phyloP scores from a whole-genome alignment of 495 filamentous ascomycete genomes.

The Trichocladium antarcticum region DNA sequence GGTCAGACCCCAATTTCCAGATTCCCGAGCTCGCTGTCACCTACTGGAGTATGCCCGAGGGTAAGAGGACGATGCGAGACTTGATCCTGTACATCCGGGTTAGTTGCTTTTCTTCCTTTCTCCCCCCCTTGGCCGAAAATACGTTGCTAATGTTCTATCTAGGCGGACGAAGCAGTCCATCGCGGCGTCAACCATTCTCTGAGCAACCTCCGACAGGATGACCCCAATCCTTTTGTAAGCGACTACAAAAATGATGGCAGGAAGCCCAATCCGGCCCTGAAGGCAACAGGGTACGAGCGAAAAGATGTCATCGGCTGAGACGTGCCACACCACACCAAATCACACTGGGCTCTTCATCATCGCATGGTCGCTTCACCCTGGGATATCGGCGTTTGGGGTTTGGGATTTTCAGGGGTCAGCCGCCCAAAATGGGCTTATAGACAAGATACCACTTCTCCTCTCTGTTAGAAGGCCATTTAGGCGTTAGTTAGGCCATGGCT shows the following conservation, averaged over 20 bases:
- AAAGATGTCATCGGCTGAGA: slow-evolving; percentile 59
- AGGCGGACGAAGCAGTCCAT: slow-evolving; percentile 82
- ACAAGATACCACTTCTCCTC: slow-evolving; percentile 2
- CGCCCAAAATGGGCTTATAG: neutral
- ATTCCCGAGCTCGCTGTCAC: slow-evolving; percentile 79
- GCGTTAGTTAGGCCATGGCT: neutral
- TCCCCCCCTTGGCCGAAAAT: neutral
- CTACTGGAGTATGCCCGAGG: slow-evolving; percentile 92
- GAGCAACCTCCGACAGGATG: slow-evolving; percentile 69
- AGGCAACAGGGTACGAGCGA: slow-evolving; percentile 69
- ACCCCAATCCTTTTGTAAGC: slow-evolving; percentile 84
- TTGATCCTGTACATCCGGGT: slow-evolving; percentile 70
- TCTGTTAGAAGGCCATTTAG: neutral
- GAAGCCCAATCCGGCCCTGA: slow-evolving; percentile 54
- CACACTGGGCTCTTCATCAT: too few species aligned
- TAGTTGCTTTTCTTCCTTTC: neutral
- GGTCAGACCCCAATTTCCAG: slow-evolving; percentile 53
- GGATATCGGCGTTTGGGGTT: neutral
- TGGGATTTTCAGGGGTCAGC: neutral
- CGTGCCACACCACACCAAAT: too few species aligned
- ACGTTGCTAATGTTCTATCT: neutral
- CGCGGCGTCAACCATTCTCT: slow-evolving; percentile 95
- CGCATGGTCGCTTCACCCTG: too few species aligned
- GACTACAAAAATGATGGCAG: slow-evolving; percentile 52
- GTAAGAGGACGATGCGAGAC: slow-evolving; percentile 69